These are phyloP conservation scores for Pisolithus thermaeus DNA, from an alignment of 1,284 basidiomycete genomes.

Conservation along the genomic window DNA sequence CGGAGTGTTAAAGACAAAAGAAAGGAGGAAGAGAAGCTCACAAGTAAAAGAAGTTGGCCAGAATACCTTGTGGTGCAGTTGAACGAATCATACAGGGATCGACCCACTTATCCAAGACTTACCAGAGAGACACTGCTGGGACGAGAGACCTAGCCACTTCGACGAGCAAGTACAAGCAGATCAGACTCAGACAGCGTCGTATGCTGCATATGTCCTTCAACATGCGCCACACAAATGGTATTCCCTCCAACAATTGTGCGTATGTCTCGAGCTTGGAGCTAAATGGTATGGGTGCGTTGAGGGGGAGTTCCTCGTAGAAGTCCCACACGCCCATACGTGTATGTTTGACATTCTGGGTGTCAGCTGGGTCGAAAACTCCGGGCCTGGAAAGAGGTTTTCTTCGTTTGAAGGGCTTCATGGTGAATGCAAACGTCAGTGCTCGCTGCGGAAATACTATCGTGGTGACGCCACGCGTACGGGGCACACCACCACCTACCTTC, in stretches of 20 bases:
- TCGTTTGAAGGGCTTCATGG: background rate
- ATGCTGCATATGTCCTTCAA: constrained; percentile 56
- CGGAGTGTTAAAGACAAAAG: constrained; percentile 1
- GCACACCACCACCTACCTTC: too few species aligned
- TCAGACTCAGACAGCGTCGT: constrained; percentile 42
- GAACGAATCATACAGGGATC: constrained; percentile 4
- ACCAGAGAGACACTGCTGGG: constrained; percentile 63
- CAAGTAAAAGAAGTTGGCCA: constrained; percentile 60
- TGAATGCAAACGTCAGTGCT: too few species aligned
- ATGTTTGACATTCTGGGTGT: constrained; percentile 50
- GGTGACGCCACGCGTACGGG: too few species aligned
- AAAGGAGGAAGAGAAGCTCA: constrained; percentile 28
- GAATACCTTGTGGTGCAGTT: constrained; percentile 46
- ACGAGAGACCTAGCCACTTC: constrained; percentile 47
- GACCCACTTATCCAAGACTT: constrained; percentile 8
- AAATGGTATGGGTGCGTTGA: constrained; percentile 36
- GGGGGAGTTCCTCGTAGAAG: constrained; percentile 55
- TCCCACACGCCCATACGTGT: constrained; percentile 69
- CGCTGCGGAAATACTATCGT: too few species aligned
- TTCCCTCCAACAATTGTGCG: constrained; percentile 42
- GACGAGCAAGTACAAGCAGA: constrained; percentile 42
- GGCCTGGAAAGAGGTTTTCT: constrained; percentile 17
- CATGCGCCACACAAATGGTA: constrained; percentile 65
- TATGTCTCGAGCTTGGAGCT: constrained; percentile 42
- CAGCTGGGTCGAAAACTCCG: constrained; percentile 51